phyloP scores from a whole-genome alignment of 2,329 filamentous ascomycete species.

The Bimuria novae-zelandiae region DNA sequence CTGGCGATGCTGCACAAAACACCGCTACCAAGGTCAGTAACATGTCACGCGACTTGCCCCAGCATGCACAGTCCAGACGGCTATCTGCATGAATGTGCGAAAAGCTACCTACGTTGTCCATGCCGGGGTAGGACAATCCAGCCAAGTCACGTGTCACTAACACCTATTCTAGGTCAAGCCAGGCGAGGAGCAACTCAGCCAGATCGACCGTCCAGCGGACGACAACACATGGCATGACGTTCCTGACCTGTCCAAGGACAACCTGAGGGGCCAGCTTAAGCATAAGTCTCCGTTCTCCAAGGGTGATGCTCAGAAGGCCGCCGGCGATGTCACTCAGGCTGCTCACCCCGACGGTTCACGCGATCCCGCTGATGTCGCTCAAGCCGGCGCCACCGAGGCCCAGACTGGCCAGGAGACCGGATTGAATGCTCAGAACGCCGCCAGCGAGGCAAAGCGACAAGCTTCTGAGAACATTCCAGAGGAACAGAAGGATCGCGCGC shows the following conservation, averaged over 20 bases:
- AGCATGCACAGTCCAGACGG: too few species aligned
- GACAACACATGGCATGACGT: conserved; percentile 94
- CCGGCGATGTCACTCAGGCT: conserved; percentile 60
- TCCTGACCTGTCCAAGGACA: conserved; percentile 73
- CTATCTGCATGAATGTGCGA: too few species aligned
- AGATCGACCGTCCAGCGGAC: conserved; percentile 81
- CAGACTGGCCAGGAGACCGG: conserved; percentile 53
- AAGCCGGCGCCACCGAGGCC: conserved; percentile 56
- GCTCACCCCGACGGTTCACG: conserved; percentile 62
- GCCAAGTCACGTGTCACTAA: not conserved
- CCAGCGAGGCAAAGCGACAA: conserved; percentile 60
- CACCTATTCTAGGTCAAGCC: conserved; percentile 55
- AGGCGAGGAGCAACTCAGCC: conserved; percentile 72
- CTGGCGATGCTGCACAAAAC: conserved; percentile 83
- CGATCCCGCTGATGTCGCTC: conserved; percentile 60
- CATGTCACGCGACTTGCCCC: too few species aligned
- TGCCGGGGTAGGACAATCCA: too few species aligned
- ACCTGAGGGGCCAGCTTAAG: conserved; percentile 70
- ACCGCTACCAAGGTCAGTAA: conserved; percentile 69
- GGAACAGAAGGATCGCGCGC: conserved; percentile 54
- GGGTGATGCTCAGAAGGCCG: conserved; percentile 63
- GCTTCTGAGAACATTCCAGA: conserved; percentile 67
- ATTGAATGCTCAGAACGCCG: conserved; percentile 58
- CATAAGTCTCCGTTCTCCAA: conserved; percentile 58
- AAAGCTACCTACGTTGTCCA: too few species aligned